Evolutionary conservation across 345 rosid species (phyloP), one percentile per base, ranked within the genome.

Genomic region (Kandelia obovata): DNA sequence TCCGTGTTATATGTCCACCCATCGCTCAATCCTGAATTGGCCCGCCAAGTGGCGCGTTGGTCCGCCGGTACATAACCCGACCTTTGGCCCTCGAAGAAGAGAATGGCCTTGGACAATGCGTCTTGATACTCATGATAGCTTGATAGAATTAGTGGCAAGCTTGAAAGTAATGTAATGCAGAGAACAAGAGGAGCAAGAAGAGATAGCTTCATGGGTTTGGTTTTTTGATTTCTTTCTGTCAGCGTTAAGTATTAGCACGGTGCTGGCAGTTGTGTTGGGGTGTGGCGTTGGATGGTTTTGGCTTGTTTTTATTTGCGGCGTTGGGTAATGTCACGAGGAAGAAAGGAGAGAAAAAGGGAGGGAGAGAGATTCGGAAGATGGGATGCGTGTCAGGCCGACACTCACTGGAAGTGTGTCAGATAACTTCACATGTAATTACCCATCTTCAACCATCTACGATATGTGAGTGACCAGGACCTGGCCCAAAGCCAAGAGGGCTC

Each of bases 11-110:
- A 84, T 5, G 77, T 75, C 88, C 85, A 86, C 0, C 99, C 99
- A 62, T 95, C 99, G 58, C 83, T 74, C 15, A 95, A 78, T 34
- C 91, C 98, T 1, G 96, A 95, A 67, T 85, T 82, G 13, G 83
- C 79, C 0, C 98, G 83, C 98, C 99, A 95, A 0, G 67, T 15
- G 26, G 86, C 0, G 5, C 92, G 85, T 62, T 92, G 99, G 72
- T 90, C 88, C 19, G 66, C 73, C 0, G 99, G 98, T 60, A 95
- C 71, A 72, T 35, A 80, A 2, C 98, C 99, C 15, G 99, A 95
- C 47, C 99, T 84, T 53, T 95, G 99, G 59, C 99, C 99, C 68
- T 95, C 93, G 75, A 95, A 95, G 89, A 95, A 95, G 51, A 95
- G 88, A 69, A 95, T 92, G 13, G 96, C 83, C 76, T 95, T 95